Evolutionary conservation across 345 rosid genomes (phyloP).

Genomic region (Passiflora organensis): DNA sequence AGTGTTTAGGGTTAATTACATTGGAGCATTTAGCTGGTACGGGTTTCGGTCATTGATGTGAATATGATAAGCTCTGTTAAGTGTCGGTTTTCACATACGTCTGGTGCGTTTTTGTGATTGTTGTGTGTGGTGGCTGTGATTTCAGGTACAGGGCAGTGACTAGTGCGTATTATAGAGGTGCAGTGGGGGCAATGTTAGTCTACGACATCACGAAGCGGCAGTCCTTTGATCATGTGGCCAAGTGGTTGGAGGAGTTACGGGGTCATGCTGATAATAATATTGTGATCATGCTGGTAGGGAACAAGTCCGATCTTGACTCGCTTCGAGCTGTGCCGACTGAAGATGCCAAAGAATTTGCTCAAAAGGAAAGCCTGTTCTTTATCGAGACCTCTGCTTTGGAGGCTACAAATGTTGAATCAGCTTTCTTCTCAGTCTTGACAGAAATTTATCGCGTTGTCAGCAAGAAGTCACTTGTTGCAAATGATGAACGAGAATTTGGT

Average conservation of each 20-base stretch:
- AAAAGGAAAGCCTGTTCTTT: conserved; percentile 11
- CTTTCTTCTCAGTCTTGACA: conserved; percentile 2
- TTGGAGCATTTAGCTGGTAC: too few relatives aligned
- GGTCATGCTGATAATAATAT: conserved; percentile 9
- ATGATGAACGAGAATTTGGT: not conserved
- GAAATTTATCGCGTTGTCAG: not conserved
- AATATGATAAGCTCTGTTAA: too few relatives aligned
- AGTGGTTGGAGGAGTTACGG: conserved; percentile 16
- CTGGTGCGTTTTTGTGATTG: too few relatives aligned
- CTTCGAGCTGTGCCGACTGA: conserved; percentile 8
- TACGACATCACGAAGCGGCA: conserved; percentile 9
- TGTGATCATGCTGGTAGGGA: conserved; percentile 13
- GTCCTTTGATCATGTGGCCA: conserved; percentile 5
- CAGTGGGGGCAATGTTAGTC: conserved; percentile 11
- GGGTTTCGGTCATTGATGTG: too few relatives aligned
- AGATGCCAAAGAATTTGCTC: conserved; percentile 11
- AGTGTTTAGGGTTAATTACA: too few relatives aligned
- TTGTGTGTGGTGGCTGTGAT: too few relatives aligned
- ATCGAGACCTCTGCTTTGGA: conserved; percentile 13
- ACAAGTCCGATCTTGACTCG: conserved; percentile 10
- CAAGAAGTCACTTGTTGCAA: not conserved
- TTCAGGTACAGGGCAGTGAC: conserved; percentile 12
- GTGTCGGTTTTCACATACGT: too few relatives aligned
- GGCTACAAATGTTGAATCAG: conserved; percentile 13
- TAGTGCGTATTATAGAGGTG: conserved; percentile 16